Conservation (phyloP, 202 grass and related monocot species). For the Panicum virgatum region DNA sequence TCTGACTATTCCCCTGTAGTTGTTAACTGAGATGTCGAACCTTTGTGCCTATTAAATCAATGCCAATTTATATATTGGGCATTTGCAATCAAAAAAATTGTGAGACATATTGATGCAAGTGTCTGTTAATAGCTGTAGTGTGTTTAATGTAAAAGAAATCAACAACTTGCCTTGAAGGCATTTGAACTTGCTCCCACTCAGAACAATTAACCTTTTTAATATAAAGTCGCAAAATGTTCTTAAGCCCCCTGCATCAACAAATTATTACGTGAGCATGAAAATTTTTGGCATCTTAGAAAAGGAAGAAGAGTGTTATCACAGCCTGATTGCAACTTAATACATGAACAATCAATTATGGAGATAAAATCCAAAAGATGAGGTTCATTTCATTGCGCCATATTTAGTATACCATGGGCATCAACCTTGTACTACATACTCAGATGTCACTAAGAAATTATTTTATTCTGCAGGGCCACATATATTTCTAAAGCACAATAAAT, state of each 20-base stretch:
- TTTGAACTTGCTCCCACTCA: conserved; percentile 82
- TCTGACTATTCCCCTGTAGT: too few relatives aligned
- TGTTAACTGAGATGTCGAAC: too few relatives aligned
- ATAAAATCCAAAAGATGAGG: not conserved
- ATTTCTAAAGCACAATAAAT: not conserved
- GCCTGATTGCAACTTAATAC: not conserved
- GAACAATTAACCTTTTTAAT: conserved; percentile 82
- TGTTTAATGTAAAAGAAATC: conserved; percentile 24
- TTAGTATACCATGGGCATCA: conserved; percentile 1
- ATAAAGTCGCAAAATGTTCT: conserved; percentile 80
- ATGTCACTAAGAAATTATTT: conserved; percentile 3
- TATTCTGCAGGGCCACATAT: not conserved
- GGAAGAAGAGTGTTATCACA: not conserved
- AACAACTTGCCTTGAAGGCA: conserved; percentile 78
- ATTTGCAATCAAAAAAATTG: too few relatives aligned
- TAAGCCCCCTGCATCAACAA: conserved; percentile 80
- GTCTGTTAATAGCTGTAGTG: too few relatives aligned
- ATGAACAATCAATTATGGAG: conserved; percentile 19
- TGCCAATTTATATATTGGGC: too few relatives aligned
- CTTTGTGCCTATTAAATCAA: too few relatives aligned
- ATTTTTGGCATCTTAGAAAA: not conserved
- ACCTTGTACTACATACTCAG: not conserved
- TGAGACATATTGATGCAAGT: too few relatives aligned
- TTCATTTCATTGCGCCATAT: not conserved
- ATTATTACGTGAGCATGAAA: conserved; percentile 31